Conservation (phyloP, 495 filamentous ascomycete genomes). For the Extremus antarcticus region DNA sequence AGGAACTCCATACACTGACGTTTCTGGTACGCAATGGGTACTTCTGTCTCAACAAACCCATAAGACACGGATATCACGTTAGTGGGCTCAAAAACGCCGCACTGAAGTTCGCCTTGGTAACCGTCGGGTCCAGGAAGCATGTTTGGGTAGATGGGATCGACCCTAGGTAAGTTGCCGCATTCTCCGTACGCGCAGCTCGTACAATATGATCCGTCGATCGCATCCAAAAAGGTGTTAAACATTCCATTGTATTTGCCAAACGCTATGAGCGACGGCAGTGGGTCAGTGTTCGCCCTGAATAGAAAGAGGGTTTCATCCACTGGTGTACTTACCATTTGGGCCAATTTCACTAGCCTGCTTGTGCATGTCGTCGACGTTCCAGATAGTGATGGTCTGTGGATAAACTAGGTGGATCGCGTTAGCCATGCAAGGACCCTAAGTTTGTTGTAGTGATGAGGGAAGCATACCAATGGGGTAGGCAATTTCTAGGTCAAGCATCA, state of each 20-base stretch:
- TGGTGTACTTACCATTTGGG: too few species aligned
- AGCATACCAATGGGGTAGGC: conserved; percentile 20
- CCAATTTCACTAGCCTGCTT: conserved; percentile 11
- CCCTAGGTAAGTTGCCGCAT: conserved; percentile 24
- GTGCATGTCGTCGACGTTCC: conserved; percentile 27
- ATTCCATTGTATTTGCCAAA: too few species aligned
- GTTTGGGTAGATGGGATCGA: conserved; percentile 33
- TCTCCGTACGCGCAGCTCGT: conserved; percentile 26
- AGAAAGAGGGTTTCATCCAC: too few species aligned
- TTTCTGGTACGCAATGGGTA: conserved; percentile 10
- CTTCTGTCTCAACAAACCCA: neutral
- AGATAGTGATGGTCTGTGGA: conserved; percentile 33
- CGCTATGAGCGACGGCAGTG: too few species aligned
- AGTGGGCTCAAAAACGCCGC: conserved; percentile 11
- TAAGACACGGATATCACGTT: conserved; percentile 17
- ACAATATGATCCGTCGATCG: conserved; percentile 33
- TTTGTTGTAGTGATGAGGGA: too few species aligned
- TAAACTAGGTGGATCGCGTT: too few species aligned
- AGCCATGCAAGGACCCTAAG: too few species aligned
- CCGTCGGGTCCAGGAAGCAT: neutral
- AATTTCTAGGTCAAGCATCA: conserved; percentile 31
- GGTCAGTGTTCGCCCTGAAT: too few species aligned
- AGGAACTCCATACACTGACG: conserved; percentile 26
- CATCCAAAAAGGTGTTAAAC: conserved; percentile 41
- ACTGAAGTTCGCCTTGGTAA: conserved; percentile 29